phyloP scores from a whole-genome alignment of 78 protist species.

The Monocercomonoides exilis region DNA sequence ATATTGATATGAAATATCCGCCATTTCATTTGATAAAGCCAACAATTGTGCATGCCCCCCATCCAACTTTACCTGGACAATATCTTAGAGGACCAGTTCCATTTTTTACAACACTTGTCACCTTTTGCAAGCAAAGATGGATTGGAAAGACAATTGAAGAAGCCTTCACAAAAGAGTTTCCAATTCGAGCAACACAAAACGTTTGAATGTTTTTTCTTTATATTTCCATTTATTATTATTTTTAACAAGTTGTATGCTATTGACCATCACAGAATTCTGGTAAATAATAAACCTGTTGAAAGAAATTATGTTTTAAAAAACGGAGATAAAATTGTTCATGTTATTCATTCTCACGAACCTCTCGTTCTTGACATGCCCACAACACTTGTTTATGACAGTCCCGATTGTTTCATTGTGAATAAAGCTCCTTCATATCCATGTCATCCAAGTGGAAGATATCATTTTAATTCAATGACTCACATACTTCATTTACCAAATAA shows the following conservation, averaged over 20 bases:
- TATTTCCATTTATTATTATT: background rate
- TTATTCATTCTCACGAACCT: background rate
- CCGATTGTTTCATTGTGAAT: background rate
- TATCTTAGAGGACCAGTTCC: background rate
- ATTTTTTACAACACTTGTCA: background rate
- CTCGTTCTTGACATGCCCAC: background rate
- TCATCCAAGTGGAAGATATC: background rate
- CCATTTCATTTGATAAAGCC: background rate
- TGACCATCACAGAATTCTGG: background rate
- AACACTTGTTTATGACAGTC: background rate
- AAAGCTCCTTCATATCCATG: background rate
- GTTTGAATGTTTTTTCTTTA: background rate
- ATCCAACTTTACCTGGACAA: background rate
- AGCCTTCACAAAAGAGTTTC: background rate
- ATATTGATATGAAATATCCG: too few relatives aligned
- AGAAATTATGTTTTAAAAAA: background rate
- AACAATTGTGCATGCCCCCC: background rate
- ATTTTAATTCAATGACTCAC: background rate
- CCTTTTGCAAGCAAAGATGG: background rate
- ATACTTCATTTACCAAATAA: too few relatives aligned
- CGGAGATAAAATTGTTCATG: background rate
- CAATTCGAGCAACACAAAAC: background rate
- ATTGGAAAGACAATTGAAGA: background rate
- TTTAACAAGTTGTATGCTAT: background rate
- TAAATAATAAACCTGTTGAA: background rate